These are phyloP conservation scores for Pestalotiopsis sp. DNA, from an alignment of 2,329 filamentous ascomycete species.

Conservation along the genomic window DNA sequence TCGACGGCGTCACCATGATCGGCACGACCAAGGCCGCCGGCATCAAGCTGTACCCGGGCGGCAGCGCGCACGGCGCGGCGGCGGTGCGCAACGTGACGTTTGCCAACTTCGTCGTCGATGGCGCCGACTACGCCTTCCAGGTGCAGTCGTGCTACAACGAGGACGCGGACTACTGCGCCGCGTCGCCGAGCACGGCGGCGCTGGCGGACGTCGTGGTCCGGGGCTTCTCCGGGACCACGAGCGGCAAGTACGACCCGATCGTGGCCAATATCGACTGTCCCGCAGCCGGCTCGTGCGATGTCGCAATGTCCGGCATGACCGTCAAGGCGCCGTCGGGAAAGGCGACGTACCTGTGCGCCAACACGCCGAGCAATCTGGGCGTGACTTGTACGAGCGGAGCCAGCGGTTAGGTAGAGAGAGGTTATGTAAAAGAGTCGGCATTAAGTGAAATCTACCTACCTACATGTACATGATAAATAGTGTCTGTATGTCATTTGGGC, in stretches of 20 bases:
- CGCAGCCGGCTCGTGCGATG: constrained; percentile 37
- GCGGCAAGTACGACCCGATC: constrained; percentile 34
- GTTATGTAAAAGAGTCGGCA: neutral
- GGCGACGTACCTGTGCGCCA: constrained; percentile 1
- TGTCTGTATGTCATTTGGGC: too few species aligned
- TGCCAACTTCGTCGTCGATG: constrained; percentile 36
- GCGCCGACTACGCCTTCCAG: constrained; percentile 45
- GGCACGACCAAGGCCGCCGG: constrained; percentile 45
- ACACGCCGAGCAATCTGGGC: constrained; percentile 1
- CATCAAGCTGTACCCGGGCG: constrained; percentile 47
- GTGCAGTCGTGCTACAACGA: constrained; percentile 47
- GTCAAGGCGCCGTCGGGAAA: constrained; percentile 30
- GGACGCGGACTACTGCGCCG: constrained; percentile 35
- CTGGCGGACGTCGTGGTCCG: constrained; percentile 38
- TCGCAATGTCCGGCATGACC: constrained; percentile 33
- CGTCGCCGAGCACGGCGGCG: constrained; percentile 34
- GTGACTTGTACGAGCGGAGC: constrained; percentile 9
- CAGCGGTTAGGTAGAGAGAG: neutral
- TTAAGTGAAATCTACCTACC: neutral
- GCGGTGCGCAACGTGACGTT: constrained; percentile 45
- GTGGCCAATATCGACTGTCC: constrained; percentile 41
- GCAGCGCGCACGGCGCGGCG: constrained; percentile 36
- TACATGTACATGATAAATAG: neutral
- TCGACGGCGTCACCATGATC: constrained; percentile 41
- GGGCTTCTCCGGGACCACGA: constrained; percentile 40